Percentiles rank a stretch among this genome's conserved stretches.
phyloP scores from a whole-genome alignment of 345 rosid genomes.

The Combretum micranthum region DNA sequence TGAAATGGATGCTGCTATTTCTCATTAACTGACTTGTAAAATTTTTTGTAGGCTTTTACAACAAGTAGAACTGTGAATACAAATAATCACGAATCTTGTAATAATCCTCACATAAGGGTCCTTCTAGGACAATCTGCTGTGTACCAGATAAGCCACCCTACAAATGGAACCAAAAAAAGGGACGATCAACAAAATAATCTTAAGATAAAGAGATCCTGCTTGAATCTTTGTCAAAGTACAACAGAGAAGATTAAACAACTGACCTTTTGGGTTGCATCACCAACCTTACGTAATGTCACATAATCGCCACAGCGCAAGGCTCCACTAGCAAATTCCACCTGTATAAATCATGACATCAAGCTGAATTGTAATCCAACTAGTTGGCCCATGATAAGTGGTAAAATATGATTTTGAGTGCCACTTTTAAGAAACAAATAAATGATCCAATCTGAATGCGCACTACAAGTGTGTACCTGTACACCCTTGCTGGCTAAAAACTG shows the following conservation, averaged over 20 bases:
- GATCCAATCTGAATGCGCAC: background rate
- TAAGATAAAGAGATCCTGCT: too few species aligned
- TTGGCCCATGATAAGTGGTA: too few species aligned
- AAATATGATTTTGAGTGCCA: too few species aligned
- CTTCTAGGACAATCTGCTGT: constrained; percentile 87
- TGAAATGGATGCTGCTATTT: background rate
- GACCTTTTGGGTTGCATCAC: constrained; percentile 74
- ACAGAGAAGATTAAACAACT: background rate
- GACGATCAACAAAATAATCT: background rate
- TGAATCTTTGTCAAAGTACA: background rate
- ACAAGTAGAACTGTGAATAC: constrained; percentile 86
- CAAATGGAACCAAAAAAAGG: constrained; percentile 1
- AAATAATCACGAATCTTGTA: constrained; percentile 80
- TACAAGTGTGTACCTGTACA: constrained; percentile 45
- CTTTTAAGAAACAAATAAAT: background rate
- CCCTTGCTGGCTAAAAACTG: constrained; percentile 90
- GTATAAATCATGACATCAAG: constrained; percentile 3
- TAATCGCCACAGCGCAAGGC: constrained; percentile 90
- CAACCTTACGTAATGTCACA: constrained; percentile 81
- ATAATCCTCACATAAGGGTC: constrained; percentile 89
- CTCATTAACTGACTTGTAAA: background rate
- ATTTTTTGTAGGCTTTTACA: constrained; percentile 15
- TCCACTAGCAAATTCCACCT: constrained; percentile 94
- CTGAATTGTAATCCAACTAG: too few species aligned
- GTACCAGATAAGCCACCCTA: constrained; percentile 80